Evolutionary conservation across 2,329 filamentous ascomycete genomes (phyloP), one percentile per base, ranked within the genome.

Genomic region (Cadophora sp.): DNA sequence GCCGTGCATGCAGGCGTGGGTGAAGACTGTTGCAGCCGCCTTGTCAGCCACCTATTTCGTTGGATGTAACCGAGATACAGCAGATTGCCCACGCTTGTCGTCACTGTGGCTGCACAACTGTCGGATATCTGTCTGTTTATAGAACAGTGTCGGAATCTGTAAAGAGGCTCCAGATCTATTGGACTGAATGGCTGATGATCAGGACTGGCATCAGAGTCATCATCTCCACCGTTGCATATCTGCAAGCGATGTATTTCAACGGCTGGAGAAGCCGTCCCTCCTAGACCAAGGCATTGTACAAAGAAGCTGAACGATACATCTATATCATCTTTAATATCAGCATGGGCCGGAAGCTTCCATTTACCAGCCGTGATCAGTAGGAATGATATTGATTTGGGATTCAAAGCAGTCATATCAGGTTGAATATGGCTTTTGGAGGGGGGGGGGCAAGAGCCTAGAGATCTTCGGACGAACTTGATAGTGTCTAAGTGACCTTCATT

Each of bases 321-420:
- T 36, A 56, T 48, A 65, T 9, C 13, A 33, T 50, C 18, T 7
- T 24, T 9, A n/a, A 9, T 64, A 67, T 58, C 33, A 45, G 9
- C 48, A 64, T 55, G 47, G 61, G 18, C 14, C 58, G 39, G 61
- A 30, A 60, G 36, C 22, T 30, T 27, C 24, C 36, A 61, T 60
- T 67, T 61, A 64, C 7, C 53, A 67, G 65, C 65, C 65, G 61
- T 20, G 22, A 61, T 61, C 30, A 16, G n/a, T 22, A 33, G 43
- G 36, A 36, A 27, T 47, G 11, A 41, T 20, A 24, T 33, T 66
- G 30, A 41, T 62, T 55, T 59, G 11, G 20, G 45, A 55, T 48
- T 36, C 16, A 63, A 59, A 55, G 9, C 27, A 58, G 36, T 58
- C 55, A 56, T 58, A 41, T 41, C 33, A 39, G 14, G 55, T 22